phyloP scores from a whole-genome alignment of 768 basidiomycete species.

The Stropharia rugosoannulata region DNA sequence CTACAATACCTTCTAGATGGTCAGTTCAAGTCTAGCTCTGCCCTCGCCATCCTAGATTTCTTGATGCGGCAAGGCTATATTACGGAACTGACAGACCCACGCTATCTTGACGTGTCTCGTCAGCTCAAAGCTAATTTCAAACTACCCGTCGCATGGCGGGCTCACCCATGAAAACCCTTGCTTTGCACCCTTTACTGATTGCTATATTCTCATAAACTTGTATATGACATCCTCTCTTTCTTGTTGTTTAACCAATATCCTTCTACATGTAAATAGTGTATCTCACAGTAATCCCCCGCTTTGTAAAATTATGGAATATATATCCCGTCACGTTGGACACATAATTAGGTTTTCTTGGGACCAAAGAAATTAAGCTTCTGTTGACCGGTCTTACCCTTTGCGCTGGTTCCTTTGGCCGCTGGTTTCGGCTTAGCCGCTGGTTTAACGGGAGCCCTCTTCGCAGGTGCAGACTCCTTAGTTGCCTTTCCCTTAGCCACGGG shows the following conservation, averaged over 20 bases:
- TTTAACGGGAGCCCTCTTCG: conserved; percentile 13
- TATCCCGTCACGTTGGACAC: not conserved
- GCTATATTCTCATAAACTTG: not conserved
- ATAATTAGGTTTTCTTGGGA: conserved; percentile 18
- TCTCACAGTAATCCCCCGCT: not conserved
- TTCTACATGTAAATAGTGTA: not conserved
- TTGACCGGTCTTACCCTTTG: conserved; percentile 22
- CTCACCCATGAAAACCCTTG: conserved; percentile 4
- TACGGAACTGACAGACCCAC: conserved; percentile 30
- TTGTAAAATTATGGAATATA: not conserved
- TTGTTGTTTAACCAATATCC: not conserved
- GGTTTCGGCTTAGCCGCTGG: conserved; percentile 21
- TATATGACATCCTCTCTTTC: not conserved
- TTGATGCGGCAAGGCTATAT: conserved; percentile 35
- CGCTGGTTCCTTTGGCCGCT: conserved; percentile 11
- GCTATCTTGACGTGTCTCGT: conserved; percentile 28
- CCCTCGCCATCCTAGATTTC: conserved; percentile 42
- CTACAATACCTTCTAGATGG: conserved; percentile 31
- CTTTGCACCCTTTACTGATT: not conserved
- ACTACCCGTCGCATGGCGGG: conserved; percentile 25
- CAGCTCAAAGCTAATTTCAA: conserved; percentile 25
- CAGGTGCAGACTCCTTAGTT: conserved; percentile 11
- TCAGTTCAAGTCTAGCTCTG: conserved; percentile 42
- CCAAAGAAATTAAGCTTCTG: conserved; percentile 36
- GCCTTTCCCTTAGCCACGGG: conserved; percentile 11